Percentiles rank a stretch among this genome's conserved stretches.
These are phyloP conservation scores for Nyctanthes arbortristis DNA, from an alignment of 257 asterid species.

Conservation along the genomic window DNA sequence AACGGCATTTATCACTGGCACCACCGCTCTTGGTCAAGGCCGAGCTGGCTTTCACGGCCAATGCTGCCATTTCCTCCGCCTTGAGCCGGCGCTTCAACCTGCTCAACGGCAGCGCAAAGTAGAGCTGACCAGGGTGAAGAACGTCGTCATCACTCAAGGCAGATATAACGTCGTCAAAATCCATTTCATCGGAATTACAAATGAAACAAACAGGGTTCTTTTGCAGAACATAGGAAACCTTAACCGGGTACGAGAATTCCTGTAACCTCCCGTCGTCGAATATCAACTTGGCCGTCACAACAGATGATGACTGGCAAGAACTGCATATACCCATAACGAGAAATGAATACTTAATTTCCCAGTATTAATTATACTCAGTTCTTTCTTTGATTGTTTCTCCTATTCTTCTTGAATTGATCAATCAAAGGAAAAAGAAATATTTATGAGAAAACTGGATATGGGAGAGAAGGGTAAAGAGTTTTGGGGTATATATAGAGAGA, in stretches of 20 bases:
- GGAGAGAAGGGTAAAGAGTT: background rate
- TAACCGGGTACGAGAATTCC: slow-evolving; percentile 76
- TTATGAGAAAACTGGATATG: background rate
- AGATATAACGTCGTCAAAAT: slow-evolving; percentile 67
- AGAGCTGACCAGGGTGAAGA: slow-evolving; percentile 80
- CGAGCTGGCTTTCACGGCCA: slow-evolving; percentile 93
- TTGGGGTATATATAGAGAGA: slow-evolving; percentile 1
- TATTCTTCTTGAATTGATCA: no score
- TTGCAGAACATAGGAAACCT: slow-evolving; percentile 70
- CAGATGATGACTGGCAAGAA: slow-evolving; percentile 72
- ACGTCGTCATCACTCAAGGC: slow-evolving; percentile 77
- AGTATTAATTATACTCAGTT: background rate
- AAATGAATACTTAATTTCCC: no score
- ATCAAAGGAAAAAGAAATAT: background rate
- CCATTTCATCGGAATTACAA: slow-evolving; percentile 94
- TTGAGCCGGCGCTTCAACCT: slow-evolving; percentile 55
- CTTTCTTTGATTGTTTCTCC: background rate
- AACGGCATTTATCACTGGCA: slow-evolving; percentile 69
- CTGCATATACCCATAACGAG: slow-evolving; percentile 89
- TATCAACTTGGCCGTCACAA: slow-evolving; percentile 76
- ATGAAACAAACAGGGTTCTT: slow-evolving; percentile 67
- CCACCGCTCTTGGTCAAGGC: slow-evolving; percentile 65
- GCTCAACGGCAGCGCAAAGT: slow-evolving; percentile 77
- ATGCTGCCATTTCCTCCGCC: slow-evolving; percentile 96
- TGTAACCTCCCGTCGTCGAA: slow-evolving; percentile 73